Evolutionary conservation across 176 grass and related monocot species (phyloP).

Genomic region (Phragmites australis): DNA sequence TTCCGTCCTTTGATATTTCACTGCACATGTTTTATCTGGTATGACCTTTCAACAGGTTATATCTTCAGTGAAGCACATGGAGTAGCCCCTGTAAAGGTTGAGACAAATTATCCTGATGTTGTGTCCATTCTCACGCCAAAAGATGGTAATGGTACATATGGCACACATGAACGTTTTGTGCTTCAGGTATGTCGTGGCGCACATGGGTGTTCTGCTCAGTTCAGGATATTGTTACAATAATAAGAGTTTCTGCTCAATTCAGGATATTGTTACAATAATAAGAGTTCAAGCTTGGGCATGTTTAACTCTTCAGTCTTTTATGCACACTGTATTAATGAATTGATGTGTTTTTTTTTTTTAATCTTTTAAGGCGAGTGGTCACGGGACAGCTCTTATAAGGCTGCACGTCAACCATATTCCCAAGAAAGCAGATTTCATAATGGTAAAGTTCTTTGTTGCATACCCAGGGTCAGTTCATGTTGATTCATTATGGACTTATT

Average conservation of each 20-base stretch:
- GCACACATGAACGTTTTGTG: slow-evolving; percentile 47
- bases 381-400: slow-evolving; percentile 80
- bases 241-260: slow-evolving; percentile 18
- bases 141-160: slow-evolving; percentile 58
- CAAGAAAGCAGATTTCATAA: slow-evolving; percentile 73
- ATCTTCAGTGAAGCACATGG: slow-evolving; percentile 82
- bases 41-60: slow-evolving; percentile 59
- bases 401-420: slow-evolving; percentile 60
- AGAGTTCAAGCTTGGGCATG: slow-evolving; percentile 5
- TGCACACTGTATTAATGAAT: slow-evolving; percentile 28
- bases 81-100: slow-evolving; percentile 78
- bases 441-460: slow-evolving; percentile 61
- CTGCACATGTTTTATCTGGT: slow-evolving; percentile 19
- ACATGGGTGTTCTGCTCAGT: slow-evolving; percentile 22
- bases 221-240: slow-evolving; percentile 1
- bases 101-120: slow-evolving; percentile 92
- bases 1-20: slow-evolving; percentile 10
- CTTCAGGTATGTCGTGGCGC: slow-evolving; percentile 52
- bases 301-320: slow-evolving; percentile 23
- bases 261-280: slow-evolving; percentile 1
- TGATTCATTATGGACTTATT: slow-evolving; percentile 9
- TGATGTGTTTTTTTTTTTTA: not conserved
- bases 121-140: slow-evolving; percentile 71
- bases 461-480: slow-evolving; percentile 1
- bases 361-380: slow-evolving; percentile 65